Percentiles rank a stretch among this genome's conserved stretches.
phyloP scores from a whole-genome alignment of 1,284 basidiomycete species.

The Ustilago shanxiensis region DNA sequence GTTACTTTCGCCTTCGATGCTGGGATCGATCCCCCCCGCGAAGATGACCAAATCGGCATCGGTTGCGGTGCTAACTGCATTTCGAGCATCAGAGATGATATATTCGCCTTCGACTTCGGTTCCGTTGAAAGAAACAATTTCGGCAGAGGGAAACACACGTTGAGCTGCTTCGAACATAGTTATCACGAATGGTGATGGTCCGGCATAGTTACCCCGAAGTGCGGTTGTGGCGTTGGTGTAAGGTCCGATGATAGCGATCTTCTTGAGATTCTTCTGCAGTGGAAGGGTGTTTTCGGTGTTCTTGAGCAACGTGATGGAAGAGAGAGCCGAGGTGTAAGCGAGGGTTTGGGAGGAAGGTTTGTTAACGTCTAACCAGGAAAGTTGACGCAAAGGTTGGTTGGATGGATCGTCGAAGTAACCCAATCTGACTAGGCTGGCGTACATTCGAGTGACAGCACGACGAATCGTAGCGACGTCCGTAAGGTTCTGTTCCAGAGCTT shows the following conservation, averaged over 20 bases:
- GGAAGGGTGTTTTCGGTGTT: slow-evolving; percentile 8
- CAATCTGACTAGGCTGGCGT: slow-evolving; percentile 18
- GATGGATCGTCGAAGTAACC: slow-evolving; percentile 23
- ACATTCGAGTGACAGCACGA: slow-evolving; percentile 20
- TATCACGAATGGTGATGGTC: slow-evolving; percentile 14
- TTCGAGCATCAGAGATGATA: background rate
- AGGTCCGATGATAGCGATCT: slow-evolving; percentile 27
- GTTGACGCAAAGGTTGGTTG: slow-evolving; percentile 20
- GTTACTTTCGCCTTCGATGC: slow-evolving; percentile 18
- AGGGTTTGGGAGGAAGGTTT: slow-evolving; percentile 14
- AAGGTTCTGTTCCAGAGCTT: slow-evolving; percentile 21
- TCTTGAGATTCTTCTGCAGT: background rate
- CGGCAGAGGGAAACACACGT: background rate
- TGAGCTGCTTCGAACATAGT: slow-evolving; percentile 15
- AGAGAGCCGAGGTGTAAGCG: slow-evolving; percentile 14
- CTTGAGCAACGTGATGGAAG: slow-evolving; percentile 23
- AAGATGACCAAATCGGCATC: slow-evolving; percentile 16
- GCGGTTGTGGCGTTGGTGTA: slow-evolving; percentile 22
- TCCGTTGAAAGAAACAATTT: slow-evolving; percentile 22
- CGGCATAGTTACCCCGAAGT: slow-evolving; percentile 27
- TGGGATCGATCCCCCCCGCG: slow-evolving; percentile 27
- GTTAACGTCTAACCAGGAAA: slow-evolving; percentile 29
- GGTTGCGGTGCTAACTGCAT: background rate
- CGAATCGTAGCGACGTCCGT: slow-evolving; percentile 17
- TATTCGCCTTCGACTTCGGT: slow-evolving; percentile 4